A percentile compares a stretch with the other conserved stretches of the same genome.
These are phyloP conservation scores for Pleomassaria siparia DNA, from an alignment of 2,329 filamentous ascomycete genomes.

Conservation along the genomic window DNA sequence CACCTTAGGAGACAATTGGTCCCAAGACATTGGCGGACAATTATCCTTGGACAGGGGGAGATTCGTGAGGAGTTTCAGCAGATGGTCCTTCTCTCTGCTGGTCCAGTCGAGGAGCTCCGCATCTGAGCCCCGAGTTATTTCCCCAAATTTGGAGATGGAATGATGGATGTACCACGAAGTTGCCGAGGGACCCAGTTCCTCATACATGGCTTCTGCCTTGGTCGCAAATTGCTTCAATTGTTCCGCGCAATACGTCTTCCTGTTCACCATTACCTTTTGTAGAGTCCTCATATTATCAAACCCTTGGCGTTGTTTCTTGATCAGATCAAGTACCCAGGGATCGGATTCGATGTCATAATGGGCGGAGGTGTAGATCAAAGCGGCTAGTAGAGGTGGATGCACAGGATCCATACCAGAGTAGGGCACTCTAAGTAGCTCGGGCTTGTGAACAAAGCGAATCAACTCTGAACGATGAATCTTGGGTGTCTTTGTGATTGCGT, in stretches of 20 bases:
- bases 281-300: slow-evolving; percentile 27
- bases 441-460: slow-evolving; percentile 67
- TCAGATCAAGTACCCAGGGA: slow-evolving; percentile 43
- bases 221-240: slow-evolving; percentile 39
- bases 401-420: slow-evolving; percentile 22
- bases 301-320: slow-evolving; percentile 20
- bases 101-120: slow-evolving; percentile 33
- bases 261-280: slow-evolving; percentile 26
- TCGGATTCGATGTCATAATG: slow-evolving; percentile 42
- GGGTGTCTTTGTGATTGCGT: slow-evolving; percentile 70
- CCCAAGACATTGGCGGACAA: slow-evolving; percentile 12
- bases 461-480: slow-evolving; percentile 70
- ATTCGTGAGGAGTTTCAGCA: slow-evolving; percentile 26
- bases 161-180: slow-evolving; percentile 44
- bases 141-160: slow-evolving; percentile 36
- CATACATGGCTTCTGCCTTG: slow-evolving; percentile 35
- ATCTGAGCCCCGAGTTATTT: slow-evolving; percentile 15
- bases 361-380: slow-evolving; percentile 18
- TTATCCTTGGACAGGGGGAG: slow-evolving; percentile 13
- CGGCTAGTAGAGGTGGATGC: slow-evolving; percentile 11
- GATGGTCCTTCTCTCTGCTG: slow-evolving; percentile 37
- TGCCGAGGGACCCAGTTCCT: slow-evolving; percentile 43
- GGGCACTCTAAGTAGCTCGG: slow-evolving; percentile 52
- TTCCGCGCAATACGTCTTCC: slow-evolving; percentile 44
- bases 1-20: slow-evolving; percentile 38